Evolutionary conservation across 1,284 basidiomycete genomes (phyloP).

Genomic region (Quambalaria eucalypti): DNA sequence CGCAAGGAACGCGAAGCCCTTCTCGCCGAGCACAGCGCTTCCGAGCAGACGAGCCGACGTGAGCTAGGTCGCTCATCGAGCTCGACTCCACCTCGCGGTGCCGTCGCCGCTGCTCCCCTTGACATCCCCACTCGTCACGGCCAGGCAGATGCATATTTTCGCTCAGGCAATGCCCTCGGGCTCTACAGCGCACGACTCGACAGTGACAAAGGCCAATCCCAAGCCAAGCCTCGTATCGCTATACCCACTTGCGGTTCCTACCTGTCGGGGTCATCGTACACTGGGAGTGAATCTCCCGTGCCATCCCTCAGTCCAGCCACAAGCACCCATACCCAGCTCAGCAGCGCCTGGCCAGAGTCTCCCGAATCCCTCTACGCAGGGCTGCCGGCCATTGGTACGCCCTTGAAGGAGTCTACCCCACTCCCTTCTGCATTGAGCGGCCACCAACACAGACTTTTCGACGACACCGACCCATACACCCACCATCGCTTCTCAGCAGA

Average conservation of each 20-base stretch:
- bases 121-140: not conserved
- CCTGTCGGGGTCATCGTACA: too few species aligned
- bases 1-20: slow-evolving; percentile 27
- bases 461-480: not conserved
- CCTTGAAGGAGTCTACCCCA: not conserved
- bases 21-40: not conserved
- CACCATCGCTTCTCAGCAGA: not conserved
- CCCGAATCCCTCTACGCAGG: not conserved
- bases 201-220: not conserved
- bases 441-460: not conserved
- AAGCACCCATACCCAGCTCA: too few species aligned
- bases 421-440: not conserved
- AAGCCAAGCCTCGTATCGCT: too few species aligned
- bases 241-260: too few species aligned
- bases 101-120: not conserved
- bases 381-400: not conserved
- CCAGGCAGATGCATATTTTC: not conserved
- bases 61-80: too few species aligned
- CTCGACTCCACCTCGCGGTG: not conserved
- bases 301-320: too few species aligned
- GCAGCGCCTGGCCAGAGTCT: too few species aligned
- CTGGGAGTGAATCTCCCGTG: too few species aligned
- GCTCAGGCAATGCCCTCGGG: not conserved
- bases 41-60: too few species aligned
- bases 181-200: not conserved